phyloP scores from a whole-genome alignment of 768 basidiomycete genomes.

The Panellus pusillus region DNA sequence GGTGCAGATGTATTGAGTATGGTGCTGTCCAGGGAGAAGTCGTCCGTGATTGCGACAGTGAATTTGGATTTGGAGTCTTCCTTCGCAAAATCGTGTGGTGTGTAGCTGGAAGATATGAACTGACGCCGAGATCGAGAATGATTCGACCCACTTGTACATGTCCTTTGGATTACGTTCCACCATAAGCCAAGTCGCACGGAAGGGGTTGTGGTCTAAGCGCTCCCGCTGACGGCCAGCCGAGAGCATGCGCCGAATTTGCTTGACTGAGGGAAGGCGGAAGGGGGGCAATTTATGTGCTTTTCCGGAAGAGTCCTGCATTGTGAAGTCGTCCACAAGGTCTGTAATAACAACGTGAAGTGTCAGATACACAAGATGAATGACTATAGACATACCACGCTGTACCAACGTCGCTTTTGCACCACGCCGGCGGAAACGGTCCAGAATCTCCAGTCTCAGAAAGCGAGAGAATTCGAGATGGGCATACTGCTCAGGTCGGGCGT shows the following conservation, averaged over 20 bases:
- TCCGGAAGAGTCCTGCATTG: no score
- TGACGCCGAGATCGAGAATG: neutral
- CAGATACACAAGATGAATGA: neutral
- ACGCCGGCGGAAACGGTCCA: neutral
- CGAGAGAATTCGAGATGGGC: neutral
- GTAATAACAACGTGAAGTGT: neutral
- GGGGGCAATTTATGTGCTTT: no score
- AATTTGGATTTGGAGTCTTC: constrained; percentile 7
- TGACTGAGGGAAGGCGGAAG: neutral
- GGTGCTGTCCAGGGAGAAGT: constrained; percentile 9
- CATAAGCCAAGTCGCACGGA: constrained; percentile 8
- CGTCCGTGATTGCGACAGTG: constrained; percentile 5
- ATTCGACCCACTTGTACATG: constrained; percentile 13
- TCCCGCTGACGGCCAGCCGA: neutral
- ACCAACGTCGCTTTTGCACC: neutral
- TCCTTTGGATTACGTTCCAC: constrained; percentile 3
- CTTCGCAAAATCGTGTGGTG: constrained; percentile 1
- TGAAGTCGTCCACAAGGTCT: constrained; percentile 1
- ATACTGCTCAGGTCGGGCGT: neutral
- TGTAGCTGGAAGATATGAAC: neutral
- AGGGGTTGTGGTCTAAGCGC: constrained; percentile 2
- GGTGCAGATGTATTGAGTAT: neutral
- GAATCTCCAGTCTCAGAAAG: neutral
- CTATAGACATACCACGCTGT: neutral
- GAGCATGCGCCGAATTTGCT: neutral